phyloP scores from a whole-genome alignment of 1,139 yeast genomes.

The Candida pseudocylindracea region DNA sequence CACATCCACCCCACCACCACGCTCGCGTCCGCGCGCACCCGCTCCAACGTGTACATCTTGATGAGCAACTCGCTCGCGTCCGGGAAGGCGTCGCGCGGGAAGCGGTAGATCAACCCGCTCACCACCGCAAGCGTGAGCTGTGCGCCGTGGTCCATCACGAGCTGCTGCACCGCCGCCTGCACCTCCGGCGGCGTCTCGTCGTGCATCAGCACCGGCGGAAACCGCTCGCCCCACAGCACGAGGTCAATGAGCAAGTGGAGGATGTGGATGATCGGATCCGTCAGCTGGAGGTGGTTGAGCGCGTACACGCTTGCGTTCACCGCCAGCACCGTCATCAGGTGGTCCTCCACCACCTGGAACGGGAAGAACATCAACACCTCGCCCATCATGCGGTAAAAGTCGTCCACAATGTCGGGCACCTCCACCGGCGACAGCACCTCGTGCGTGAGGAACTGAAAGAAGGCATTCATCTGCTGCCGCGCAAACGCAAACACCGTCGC shows the following conservation, averaged over 20 bases:
- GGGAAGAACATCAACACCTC: constrained; percentile 73
- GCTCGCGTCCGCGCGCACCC: too few species aligned
- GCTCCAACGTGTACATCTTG: constrained; percentile 23
- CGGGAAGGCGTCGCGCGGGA: constrained; percentile 33
- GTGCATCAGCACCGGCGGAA: constrained; percentile 56
- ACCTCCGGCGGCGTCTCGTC: constrained; percentile 27
- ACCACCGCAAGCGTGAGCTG: constrained; percentile 30
- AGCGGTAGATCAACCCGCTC: constrained; percentile 46
- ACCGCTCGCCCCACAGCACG: constrained; percentile 61
- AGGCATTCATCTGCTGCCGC: constrained; percentile 18
- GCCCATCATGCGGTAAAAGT: constrained; percentile 64
- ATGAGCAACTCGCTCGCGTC: constrained; percentile 63
- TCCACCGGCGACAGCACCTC: constrained; percentile 7
- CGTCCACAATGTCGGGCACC: constrained; percentile 68
- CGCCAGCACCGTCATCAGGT: constrained; percentile 32
- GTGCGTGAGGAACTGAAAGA: constrained; percentile 11
- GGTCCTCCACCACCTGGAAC: constrained; percentile 29
- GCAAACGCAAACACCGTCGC: constrained; percentile 25
- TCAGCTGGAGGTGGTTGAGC: constrained; percentile 32
- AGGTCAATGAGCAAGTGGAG: constrained; percentile 63
- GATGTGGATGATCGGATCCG: constrained; percentile 48
- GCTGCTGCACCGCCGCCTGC: constrained; percentile 19
- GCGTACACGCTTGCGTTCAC: constrained; percentile 39
- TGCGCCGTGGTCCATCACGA: constrained; percentile 28
- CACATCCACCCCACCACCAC: constrained; percentile 37